Evolutionary conservation across 2,329 filamentous ascomycete genomes (phyloP), one percentile per base, ranked within the genome.

Genomic region (Xylariaceae sp.): DNA sequence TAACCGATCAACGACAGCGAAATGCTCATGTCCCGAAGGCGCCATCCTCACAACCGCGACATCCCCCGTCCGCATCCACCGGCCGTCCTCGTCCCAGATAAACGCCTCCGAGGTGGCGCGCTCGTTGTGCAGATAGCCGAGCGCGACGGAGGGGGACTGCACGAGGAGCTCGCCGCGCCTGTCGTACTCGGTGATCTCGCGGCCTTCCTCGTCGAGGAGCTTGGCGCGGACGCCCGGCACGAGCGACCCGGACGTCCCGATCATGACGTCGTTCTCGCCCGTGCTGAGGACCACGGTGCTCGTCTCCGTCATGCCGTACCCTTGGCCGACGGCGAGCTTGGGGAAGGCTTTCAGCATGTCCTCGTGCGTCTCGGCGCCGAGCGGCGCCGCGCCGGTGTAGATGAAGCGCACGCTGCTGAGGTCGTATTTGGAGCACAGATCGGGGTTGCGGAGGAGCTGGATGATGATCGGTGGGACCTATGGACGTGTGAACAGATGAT

Each of bases 51-150:
- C 77, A 3, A 94, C 78, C 0, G 89, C 91, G 71, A 96, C 91
- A 67, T 97, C 93, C 5, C 93, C 93, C 0, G 93, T 96, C 36
- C 84, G 84, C 81, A 96, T 86, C 85, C 91, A 95, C 61, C 86
- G 76, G 8, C 87, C 86, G 63, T 92, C 87, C 1, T 87, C 79
- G 48, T 87, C 80, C 60, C 75, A 77, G 0, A 87, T 69, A 67
- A 92, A 97, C 0, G 92, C 95, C 71, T 96, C 91, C 48, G 83
- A 80, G 17, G 87, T 96, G 3, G 93, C 92, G 68, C 90, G 88
- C 40, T 90, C 87, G 69, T 96, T 96, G 75, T 96, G 89, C 50
- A 96, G 77, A 66, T 97, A 97, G 1, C 93, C 93, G 0, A 96
- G 75, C 0, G 90, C 87, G 1, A 96, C 84, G 1, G 87, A 87